Base-by-base conservation (phyloP, 306 rosid species). In the Dryas alaskensis region DNA sequence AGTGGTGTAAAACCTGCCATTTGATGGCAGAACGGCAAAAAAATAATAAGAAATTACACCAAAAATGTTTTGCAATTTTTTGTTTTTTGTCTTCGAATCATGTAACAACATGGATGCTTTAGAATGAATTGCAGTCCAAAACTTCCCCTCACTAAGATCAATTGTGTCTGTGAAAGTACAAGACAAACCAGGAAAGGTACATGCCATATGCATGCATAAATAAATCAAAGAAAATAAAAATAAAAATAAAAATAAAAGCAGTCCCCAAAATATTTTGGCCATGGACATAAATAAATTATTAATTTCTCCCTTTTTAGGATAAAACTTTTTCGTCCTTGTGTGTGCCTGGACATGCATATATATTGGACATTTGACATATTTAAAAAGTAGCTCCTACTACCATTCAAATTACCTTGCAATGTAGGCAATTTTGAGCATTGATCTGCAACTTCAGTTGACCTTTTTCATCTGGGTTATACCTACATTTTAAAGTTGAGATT, bases 351-450 rank as follows among this genome's bases (percentile, higher is more conserved):
- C 37, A 19, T 62, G 51, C 45, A 10, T 44, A 10, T 42, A n/a
- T 46, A 17, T 75, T 25, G 48, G n/a, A 45, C 17, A 43, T 77
- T 6, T 12, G 70, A 57, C 16, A 8, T n/a, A 22, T 43, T 14
- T 22, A 5, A 43, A 43, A 17, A 47, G 45, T 73, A 43, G 2
- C 67, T 70, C 59, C 11, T 13, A 45, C 11, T 3, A 57, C 47
- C 64, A 4, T 48, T 25, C 48, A 67, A 47, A 53, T 83, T 85
- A 94, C 98, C 97, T 94, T 94, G 91, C 98, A 94, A 83, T 91
- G 98, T 63, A 94, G 76, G 84, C 97, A 94, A 75, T 91, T 91
- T 70, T 94, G 96, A 79, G 98, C 96, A 75, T 94, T 94, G 81
- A 94, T 89, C 78, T 88, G 98, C 84, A 94, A 79, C 77, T 88